Base-by-base conservation (phyloP, 1,139 yeast genomes). In the Meyerozyma smithsonii region DNA sequence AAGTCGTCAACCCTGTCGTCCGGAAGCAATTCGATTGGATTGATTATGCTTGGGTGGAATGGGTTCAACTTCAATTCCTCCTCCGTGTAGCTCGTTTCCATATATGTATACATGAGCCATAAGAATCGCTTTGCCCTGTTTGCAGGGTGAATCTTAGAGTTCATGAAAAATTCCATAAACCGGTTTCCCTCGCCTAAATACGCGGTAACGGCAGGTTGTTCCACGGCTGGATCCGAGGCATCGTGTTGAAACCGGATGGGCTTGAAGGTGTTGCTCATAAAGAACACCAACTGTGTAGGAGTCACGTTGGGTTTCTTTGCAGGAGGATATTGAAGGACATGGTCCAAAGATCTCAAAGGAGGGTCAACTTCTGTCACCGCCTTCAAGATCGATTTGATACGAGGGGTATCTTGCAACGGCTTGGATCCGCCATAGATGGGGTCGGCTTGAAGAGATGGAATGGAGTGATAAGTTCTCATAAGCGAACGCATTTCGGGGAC, bases 401-500 rank as follows among this genome's bases (percentile, higher is more conserved):
- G 69, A 5, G 97, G 97, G 0, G 97, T 94, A 58, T 92, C 98
- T 61, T 92, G 97, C 34, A 92, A 68, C 41, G 89, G 94, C 56
- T 85, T 87, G 37, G 81, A 72, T 8, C 64, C 61, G 0, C 71
- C 73, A 35, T 69, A 59, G 39, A 63, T 63, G 10, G 84, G 77
- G 46, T 77, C 78, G 2, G 83, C 79, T 57, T 92, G 97, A 39
- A 92, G 69, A 5, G 90, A 80, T 1, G 98, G 98, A 28, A 92
- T 87, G 11, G 96, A 85, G 60, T 90, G 97, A 56, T 85, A 92
- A 0, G 97, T 90, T 51, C 97, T 72, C 49, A 90, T 70, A 46
- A 90, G 92, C 0, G 96, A 88, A 49, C 89, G 83, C 97, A 90
- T 90, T 56, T 89, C 97, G n/a, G 95, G 89, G 41, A 88, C 95